Conservation (phyloP, 2,329 filamentous ascomycete genomes). For the Fusarium avenaceum region DNA sequence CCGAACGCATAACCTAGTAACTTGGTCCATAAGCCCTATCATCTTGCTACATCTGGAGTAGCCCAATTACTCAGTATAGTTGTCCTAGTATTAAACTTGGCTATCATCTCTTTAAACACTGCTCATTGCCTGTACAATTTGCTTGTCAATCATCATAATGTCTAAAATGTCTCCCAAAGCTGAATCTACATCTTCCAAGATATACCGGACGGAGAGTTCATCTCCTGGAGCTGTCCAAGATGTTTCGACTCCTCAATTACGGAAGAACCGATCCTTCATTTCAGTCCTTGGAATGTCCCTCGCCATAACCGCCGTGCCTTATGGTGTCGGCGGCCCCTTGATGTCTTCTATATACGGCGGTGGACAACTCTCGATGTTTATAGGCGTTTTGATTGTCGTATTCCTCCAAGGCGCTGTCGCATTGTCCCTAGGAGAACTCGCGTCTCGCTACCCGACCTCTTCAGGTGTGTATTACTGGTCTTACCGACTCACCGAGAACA, state of each 20-base stretch:
- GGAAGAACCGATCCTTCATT: constrained; percentile 9
- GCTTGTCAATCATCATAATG: background rate
- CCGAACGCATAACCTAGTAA: background rate
- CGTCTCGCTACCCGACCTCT: constrained; percentile 1
- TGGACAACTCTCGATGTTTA: background rate
- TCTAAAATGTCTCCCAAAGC: background rate
- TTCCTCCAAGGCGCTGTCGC: constrained; percentile 5
- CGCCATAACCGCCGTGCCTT: constrained; percentile 1
- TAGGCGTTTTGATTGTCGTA: background rate
- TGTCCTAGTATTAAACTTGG: background rate
- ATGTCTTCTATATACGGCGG: constrained; percentile 4
- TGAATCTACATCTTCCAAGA: background rate
- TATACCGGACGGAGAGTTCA: background rate
- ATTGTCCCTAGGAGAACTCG: background rate
- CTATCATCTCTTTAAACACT: background rate
- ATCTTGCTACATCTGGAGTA: constrained; percentile 1
- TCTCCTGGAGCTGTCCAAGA: background rate
- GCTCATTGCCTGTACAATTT: background rate
- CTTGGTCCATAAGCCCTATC: constrained; percentile 7
- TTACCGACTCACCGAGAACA: constrained; percentile 5
- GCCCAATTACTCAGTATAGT: background rate
- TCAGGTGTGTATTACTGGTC: constrained; percentile 15
- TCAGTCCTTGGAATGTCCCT: constrained; percentile 7
- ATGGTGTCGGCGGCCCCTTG: background rate
- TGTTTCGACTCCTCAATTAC: background rate